Evolutionary conservation across 768 basidiomycete genomes (phyloP).

Genomic region (Hygrophorus russula): DNA sequence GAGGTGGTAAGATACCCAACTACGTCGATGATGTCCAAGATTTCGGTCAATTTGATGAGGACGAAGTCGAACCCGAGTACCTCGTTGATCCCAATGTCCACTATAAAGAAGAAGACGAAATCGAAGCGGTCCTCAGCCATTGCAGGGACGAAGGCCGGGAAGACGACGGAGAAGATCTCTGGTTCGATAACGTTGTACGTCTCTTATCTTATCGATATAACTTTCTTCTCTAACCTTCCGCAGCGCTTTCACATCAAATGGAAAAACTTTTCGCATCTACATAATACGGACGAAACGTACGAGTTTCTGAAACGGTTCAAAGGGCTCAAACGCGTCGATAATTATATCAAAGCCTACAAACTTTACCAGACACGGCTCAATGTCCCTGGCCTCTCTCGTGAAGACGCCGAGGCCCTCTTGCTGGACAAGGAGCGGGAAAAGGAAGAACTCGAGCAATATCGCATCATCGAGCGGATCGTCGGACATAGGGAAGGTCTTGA

Average conservation of each 20-base stretch:
- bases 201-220: slow-evolving; percentile 7
- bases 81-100: slow-evolving; percentile 41
- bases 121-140: slow-evolving; percentile 85
- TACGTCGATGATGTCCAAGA: slow-evolving; percentile 77
- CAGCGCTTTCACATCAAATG: slow-evolving; percentile 99
- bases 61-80: slow-evolving; percentile 44
- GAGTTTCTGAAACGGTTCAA: slow-evolving; percentile 92
- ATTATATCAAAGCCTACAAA: slow-evolving; percentile 93
- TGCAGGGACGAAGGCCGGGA: slow-evolving; percentile 75
- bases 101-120: slow-evolving; percentile 71
- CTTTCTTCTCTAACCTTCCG: slow-evolving; percentile 8
- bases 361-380: slow-evolving; percentile 54
- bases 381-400: slow-evolving; percentile 58
- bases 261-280: slow-evolving; percentile 96
- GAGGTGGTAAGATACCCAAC: slow-evolving; percentile 73
- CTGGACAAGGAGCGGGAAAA: slow-evolving; percentile 87
- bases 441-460: slow-evolving; percentile 85
- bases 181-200: slow-evolving; percentile 79
- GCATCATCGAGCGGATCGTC: slow-evolving; percentile 86
- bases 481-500: slow-evolving; percentile 57
- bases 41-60: slow-evolving; percentile 60
- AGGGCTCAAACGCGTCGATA: slow-evolving; percentile 95
- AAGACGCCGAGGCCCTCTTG: slow-evolving; percentile 82
- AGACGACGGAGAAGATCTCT: slow-evolving; percentile 68
- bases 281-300: slow-evolving; percentile 99